phyloP scores from a whole-genome alignment of 352 stramenopile genomes.

The Thraustochytrium aureum region DNA sequence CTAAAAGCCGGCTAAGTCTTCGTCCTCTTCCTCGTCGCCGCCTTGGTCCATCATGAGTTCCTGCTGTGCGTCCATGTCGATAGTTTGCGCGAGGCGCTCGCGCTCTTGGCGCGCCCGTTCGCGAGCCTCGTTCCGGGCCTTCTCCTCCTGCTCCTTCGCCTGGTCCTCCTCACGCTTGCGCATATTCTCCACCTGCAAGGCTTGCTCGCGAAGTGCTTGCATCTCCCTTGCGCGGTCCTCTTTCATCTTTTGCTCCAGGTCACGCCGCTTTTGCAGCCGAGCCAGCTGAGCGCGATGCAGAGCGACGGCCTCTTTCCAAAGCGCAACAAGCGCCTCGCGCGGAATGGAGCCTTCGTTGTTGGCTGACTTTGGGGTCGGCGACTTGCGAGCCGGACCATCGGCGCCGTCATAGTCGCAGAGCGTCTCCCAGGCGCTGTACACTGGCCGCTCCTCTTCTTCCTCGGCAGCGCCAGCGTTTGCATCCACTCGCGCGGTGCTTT shows the following conservation, averaged over 20 bases:
- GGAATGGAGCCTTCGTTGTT: not conserved
- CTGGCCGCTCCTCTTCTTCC: not conserved
- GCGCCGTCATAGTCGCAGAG: not conserved
- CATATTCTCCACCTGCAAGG: slow-evolving; percentile 16
- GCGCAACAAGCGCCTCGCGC: not conserved
- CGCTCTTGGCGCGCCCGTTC: slow-evolving; percentile 32
- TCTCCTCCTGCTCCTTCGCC: slow-evolving; percentile 38
- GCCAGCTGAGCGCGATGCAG: slow-evolving; percentile 29
- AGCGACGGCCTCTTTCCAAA: slow-evolving; percentile 23
- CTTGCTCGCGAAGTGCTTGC: slow-evolving; percentile 32
- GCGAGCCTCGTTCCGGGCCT: slow-evolving; percentile 39
- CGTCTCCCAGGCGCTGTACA: slow-evolving; percentile 26
- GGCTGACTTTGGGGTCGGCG: not conserved
- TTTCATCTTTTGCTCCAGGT: slow-evolving; percentile 49
- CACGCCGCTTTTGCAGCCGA: slow-evolving; percentile 6
- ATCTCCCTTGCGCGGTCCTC: slow-evolving; percentile 42
- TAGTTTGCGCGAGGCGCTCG: slow-evolving; percentile 31
- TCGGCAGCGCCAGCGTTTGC: too few species aligned
- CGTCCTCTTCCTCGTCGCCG: slow-evolving; percentile 38
- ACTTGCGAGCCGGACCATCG: not conserved
- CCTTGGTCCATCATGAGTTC: slow-evolving; percentile 34
- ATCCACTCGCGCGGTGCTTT: too few species aligned
- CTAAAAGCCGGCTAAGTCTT: too few species aligned
- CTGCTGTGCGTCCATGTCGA: slow-evolving; percentile 51
- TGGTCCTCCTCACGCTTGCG: slow-evolving; percentile 37